Conservation (phyloP, 306 rosid genomes). For the Nissolia schottii region DNA sequence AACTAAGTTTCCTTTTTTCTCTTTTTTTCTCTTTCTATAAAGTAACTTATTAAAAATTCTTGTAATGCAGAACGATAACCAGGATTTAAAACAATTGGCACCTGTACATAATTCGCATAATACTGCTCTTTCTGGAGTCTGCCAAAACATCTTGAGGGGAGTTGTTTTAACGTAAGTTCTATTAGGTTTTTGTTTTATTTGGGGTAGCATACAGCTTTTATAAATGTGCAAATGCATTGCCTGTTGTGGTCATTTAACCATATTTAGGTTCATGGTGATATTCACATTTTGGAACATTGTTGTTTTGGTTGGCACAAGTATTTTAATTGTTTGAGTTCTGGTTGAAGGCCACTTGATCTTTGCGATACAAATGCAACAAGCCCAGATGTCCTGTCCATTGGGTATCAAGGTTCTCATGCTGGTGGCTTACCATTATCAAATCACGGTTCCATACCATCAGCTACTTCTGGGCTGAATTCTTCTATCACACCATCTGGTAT, state of each 20-base stretch:
- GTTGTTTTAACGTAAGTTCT: slow-evolving; percentile 74
- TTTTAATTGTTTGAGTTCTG: slow-evolving; percentile 27
- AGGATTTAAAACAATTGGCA: slow-evolving; percentile 62
- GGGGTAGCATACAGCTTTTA: not conserved
- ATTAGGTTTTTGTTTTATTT: not conserved
- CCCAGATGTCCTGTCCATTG: slow-evolving; percentile 56
- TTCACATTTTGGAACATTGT: not conserved
- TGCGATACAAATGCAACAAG: slow-evolving; percentile 68
- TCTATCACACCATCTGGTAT: slow-evolving; percentile 65
- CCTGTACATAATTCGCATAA: slow-evolving; percentile 73
- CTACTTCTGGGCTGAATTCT: slow-evolving; percentile 58
- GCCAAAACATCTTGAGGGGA: slow-evolving; percentile 75
- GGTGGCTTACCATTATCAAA: slow-evolving; percentile 64
- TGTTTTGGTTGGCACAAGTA: not conserved
- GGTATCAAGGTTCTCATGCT: slow-evolving; percentile 74
- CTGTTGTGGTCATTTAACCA: slow-evolving; percentile 2
- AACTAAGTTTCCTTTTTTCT: not conserved
- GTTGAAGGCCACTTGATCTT: slow-evolving; percentile 93
- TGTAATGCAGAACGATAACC: slow-evolving; percentile 60
- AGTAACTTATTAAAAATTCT: slow-evolving; percentile 18
- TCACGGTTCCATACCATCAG: slow-evolving; percentile 59
- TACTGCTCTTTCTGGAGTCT: slow-evolving; percentile 57
- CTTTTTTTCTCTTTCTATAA: not conserved
- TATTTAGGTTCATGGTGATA: not conserved
- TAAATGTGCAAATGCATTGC: not conserved